These are phyloP conservation scores for Sporobolomyces phaffii DNA, from an alignment of 768 basidiomycete genomes.

Conservation along the genomic window DNA sequence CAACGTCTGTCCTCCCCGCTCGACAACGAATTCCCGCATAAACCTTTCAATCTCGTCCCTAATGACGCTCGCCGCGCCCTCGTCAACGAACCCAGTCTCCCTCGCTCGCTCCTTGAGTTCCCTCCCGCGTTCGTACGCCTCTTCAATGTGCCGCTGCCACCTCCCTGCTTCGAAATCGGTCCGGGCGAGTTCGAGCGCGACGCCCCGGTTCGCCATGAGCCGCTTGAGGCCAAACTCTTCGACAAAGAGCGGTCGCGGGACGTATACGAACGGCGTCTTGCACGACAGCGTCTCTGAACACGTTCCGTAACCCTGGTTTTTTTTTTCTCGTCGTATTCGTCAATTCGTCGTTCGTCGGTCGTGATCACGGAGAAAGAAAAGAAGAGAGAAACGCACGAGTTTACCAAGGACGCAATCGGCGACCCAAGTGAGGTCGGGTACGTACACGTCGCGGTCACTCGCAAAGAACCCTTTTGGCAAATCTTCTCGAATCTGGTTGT, in stretches of 20 bases:
- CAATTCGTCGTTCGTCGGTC: too few species aligned
- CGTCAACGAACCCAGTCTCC: slow-evolving; percentile 20
- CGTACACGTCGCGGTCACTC: slow-evolving; percentile 69
- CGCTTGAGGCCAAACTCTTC: slow-evolving; percentile 71
- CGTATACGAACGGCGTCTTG: slow-evolving; percentile 71
- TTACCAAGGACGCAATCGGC: slow-evolving; percentile 73
- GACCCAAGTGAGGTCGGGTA: slow-evolving; percentile 71
- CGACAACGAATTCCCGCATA: slow-evolving; percentile 19
- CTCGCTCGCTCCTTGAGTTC: slow-evolving; percentile 49
- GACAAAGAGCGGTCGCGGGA: slow-evolving; percentile 70
- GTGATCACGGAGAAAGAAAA: too few species aligned
- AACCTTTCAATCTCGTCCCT: slow-evolving; percentile 40
- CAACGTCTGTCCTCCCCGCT: too few species aligned
- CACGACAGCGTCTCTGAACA: slow-evolving; percentile 72
- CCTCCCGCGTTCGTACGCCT: slow-evolving; percentile 57
- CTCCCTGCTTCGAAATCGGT: slow-evolving; percentile 44
- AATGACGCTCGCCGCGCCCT: slow-evolving; percentile 35
- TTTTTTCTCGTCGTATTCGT: too few species aligned
- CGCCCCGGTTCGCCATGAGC: slow-evolving; percentile 59
- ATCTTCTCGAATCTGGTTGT: slow-evolving; percentile 52
- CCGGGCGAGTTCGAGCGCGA: slow-evolving; percentile 63
- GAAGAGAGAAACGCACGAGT: slow-evolving; percentile 52
- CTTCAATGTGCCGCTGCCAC: slow-evolving; percentile 32
- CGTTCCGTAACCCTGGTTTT: slow-evolving; percentile 74
- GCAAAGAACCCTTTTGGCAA: slow-evolving; percentile 68